Conservation (phyloP, 2,329 filamentous ascomycete genomes). For the Endothia cerciana region DNA sequence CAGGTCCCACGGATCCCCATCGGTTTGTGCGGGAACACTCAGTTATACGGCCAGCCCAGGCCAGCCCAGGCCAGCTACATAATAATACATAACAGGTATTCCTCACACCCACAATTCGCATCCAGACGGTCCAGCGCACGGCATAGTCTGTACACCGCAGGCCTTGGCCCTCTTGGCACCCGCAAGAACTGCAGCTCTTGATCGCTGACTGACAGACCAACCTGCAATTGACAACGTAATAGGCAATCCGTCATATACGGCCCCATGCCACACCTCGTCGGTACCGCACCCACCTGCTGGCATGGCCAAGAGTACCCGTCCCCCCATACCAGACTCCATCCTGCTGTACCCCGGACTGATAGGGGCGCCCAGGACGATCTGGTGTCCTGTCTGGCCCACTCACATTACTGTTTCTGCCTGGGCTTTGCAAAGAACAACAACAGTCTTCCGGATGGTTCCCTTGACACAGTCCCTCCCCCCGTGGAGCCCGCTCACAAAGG, state of each 20-base stretch:
- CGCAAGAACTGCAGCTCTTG: slow-evolving; percentile 17
- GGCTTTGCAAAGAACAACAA: too few relatives aligned
- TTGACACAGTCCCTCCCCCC: too few relatives aligned
- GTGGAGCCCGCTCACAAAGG: too few relatives aligned
- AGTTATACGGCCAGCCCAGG: background rate
- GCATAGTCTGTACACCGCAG: slow-evolving; percentile 20
- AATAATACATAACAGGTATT: background rate
- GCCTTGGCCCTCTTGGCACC: slow-evolving; percentile 28
- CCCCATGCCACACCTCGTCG: slow-evolving; percentile 10
- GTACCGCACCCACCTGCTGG: slow-evolving; percentile 22
- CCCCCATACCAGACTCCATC: slow-evolving; percentile 7
- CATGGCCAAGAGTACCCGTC: slow-evolving; percentile 22
- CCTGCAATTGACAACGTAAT: slow-evolving; percentile 6
- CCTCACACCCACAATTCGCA: slow-evolving; percentile 1
- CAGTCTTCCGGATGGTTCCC: too few relatives aligned
- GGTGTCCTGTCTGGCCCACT: background rate
- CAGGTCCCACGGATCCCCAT: background rate
- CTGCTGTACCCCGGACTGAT: too few relatives aligned
- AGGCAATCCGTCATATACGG: background rate
- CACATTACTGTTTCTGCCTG: too few relatives aligned
- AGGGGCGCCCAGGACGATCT: too few relatives aligned
- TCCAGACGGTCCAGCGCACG: slow-evolving; percentile 13
- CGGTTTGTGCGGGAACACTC: background rate
- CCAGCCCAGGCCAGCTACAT: background rate
- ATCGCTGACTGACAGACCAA: background rate